phyloP scores from a whole-genome alignment of 2,329 filamentous ascomycete species.

The Colletotrichum cuscutae region DNA sequence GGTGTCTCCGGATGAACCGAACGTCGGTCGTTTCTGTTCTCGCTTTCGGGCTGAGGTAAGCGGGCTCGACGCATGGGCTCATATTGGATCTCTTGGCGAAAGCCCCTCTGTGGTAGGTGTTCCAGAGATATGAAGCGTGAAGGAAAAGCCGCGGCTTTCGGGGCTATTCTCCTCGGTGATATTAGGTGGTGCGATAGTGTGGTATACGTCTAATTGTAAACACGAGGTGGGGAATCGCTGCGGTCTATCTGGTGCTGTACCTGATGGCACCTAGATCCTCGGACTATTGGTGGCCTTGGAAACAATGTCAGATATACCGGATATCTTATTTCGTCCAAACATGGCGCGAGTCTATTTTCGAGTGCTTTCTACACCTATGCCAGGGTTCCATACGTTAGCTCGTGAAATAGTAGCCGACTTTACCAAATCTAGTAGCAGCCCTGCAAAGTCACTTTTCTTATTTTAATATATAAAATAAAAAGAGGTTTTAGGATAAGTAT shows the following conservation, averaged over 20 bases:
- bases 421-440: too few species aligned
- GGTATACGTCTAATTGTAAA: not conserved
- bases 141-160: not conserved
- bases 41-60: conserved; percentile 4
- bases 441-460: too few species aligned
- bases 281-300: not conserved
- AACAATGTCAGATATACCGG: not conserved
- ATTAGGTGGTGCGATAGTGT: too few species aligned
- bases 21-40: not conserved
- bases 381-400: too few species aligned
- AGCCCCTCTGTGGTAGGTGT: not conserved
- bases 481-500: too few species aligned
- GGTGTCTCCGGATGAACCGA: conserved; percentile 18
- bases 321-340: conserved; percentile 11
- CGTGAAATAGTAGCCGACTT: too few species aligned
- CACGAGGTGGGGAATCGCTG: not conserved
- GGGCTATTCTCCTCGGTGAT: not conserved
- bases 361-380: not conserved
- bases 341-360: not conserved
- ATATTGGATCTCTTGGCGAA: not conserved
- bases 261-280: not conserved
- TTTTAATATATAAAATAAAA: too few species aligned
- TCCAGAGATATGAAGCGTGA: not conserved
- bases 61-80: not conserved
- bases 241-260: not conserved